Percentiles rank a stretch among this genome's conserved stretches.
Evolutionary conservation across 2,329 filamentous ascomycete species (phyloP).

Genomic region (Aspergillus fischeri): DNA sequence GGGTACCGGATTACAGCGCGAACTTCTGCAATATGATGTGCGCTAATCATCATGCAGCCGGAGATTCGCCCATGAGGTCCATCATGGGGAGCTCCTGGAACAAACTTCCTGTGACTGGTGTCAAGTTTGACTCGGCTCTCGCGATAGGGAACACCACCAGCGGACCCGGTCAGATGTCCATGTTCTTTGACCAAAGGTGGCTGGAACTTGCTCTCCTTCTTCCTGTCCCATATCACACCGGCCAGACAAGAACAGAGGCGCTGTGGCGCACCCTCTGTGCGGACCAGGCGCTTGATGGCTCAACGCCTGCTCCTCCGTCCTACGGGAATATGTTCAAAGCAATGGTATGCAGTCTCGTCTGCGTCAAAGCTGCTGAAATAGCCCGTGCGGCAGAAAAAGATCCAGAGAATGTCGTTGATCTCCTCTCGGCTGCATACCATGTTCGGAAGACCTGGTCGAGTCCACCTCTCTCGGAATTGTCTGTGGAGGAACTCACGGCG

Average conservation of each 20-base stretch:
- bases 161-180: not conserved
- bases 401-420: not conserved
- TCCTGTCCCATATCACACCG: not conserved
- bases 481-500: not conserved
- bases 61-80: not conserved
- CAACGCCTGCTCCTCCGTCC: not conserved
- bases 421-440: not conserved
- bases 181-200: slow-evolving; percentile 5
- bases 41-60: not conserved
- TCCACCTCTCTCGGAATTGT: not conserved
- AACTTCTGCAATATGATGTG: slow-evolving; percentile 3
- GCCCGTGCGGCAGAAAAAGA: not conserved
- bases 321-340: not conserved
- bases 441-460: not conserved
- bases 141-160: not conserved
- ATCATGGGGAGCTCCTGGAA: not conserved
- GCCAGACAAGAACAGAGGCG: slow-evolving; percentile 1
- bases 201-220: slow-evolving; percentile 3
- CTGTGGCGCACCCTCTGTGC: slow-evolving; percentile 4
- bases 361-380: not conserved
- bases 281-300: not conserved
- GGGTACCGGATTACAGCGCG: slow-evolving; percentile 4
- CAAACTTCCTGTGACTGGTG: not conserved
- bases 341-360: not conserved
- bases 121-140: not conserved